Evolutionary conservation across 371 early-diverging fungal species (phyloP), one percentile per base, ranked within the genome.

Genomic region (Mucor irregularis): DNA sequence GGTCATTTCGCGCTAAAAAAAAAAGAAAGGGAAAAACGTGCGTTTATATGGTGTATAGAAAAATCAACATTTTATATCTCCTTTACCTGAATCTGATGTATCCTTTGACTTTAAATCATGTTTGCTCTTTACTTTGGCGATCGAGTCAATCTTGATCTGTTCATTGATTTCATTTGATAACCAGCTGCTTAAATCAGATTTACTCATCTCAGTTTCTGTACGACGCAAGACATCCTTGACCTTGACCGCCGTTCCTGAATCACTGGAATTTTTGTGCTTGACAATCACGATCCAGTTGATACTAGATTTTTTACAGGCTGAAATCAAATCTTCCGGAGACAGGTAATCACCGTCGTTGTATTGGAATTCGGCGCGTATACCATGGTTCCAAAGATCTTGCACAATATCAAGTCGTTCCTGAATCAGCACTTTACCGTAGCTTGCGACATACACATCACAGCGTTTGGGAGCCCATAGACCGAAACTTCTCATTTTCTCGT

Each of bases 221-320:
- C 84, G 83, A 2, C 81, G 75, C 8, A 83, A 61, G 4, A 89
- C 78, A 71, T 90, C 89, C 57, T 86, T 86, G 17, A 92, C 86
- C 64, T 92, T 92, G 61, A 92, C 85, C 30, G 78, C 74, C 0
- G 73, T 71, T 3, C 44, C 57, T 34, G 49, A 31, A 24, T 48
- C 37, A 11, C 47, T 44, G 26, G 71, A 53, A 49, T 74, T 76
- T 50, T 73, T 71, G 50, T 82, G 83, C 56, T 90, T 90, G 14
- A 92, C 74, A 42, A 89, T 86, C 5, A 92, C 86, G 25, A 91
- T 80, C 90, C 90, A 90, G 61, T 86, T 88, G 53, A 91, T 90
- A 33, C 90, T 84, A 33, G 85, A 82, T 26, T 85, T 80, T 43
- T 80, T 78, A 66, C 91, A 90, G 5, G 76, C 66, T 6, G 74